phyloP scores from a whole-genome alignment of 2,329 filamentous ascomycete species.

The Torrubiella hemipterigena region DNA sequence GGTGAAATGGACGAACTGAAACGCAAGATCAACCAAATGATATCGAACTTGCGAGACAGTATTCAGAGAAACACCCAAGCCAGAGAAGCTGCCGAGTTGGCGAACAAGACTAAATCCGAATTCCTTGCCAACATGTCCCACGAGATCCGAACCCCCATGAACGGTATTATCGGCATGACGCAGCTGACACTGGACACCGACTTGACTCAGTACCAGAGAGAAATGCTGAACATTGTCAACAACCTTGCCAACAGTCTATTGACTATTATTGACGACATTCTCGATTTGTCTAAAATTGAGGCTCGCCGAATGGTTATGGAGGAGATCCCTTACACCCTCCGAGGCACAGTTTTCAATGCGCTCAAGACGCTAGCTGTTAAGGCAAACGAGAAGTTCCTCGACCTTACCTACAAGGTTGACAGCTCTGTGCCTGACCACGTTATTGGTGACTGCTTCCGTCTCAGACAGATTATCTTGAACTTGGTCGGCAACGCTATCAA shows the following conservation, averaged over 20 bases:
- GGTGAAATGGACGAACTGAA: constrained; percentile 99
- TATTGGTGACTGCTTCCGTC: constrained; percentile 88
- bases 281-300: constrained; percentile 73
- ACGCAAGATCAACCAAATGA: constrained; percentile 99
- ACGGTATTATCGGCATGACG: constrained; percentile 97
- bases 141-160: constrained; percentile 95
- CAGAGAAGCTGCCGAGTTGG: constrained; percentile 87
- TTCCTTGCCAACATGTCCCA: constrained; percentile 99
- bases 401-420: constrained; percentile 87
- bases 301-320: constrained; percentile 97
- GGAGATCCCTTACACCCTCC: constrained; percentile 89
- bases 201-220: constrained; percentile 85
- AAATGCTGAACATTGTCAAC: constrained; percentile 98
- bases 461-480: constrained; percentile 94
- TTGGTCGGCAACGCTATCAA: constrained; percentile 98
- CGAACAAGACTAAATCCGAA: constrained; percentile 96
- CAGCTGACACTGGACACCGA: constrained; percentile 92
- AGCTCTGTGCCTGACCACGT: constrained; percentile 90
- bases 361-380: constrained; percentile 95
- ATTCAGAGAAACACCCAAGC: constrained; percentile 95
- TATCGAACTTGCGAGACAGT: constrained; percentile 86
- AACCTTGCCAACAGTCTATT: constrained; percentile 90
- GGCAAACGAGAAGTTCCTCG: constrained; percentile 89
- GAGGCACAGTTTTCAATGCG: constrained; percentile 92
- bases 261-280: constrained; percentile 85